These are phyloP conservation scores for Agaricus subrufescens DNA, from an alignment of 768 basidiomycete species.

Conservation along the genomic window DNA sequence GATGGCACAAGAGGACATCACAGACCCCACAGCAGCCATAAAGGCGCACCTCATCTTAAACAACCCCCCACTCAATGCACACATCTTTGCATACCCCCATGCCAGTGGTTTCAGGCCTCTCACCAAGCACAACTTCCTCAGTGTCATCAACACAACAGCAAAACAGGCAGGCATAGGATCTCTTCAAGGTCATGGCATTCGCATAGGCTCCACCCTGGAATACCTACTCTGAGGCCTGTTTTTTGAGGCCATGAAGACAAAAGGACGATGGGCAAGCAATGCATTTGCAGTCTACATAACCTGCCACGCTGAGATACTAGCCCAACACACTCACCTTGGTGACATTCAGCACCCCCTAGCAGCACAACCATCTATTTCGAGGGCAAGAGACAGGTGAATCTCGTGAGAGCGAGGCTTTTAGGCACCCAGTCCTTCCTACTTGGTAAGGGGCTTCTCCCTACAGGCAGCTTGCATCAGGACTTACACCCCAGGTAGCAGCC, in stretches of 20 bases:
- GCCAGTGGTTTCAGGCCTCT: slow-evolving; percentile 14
- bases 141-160: slow-evolving; percentile 14
- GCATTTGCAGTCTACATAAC: slow-evolving; percentile 12
- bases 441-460: too few species aligned
- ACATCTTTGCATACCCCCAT: slow-evolving; percentile 10
- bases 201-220: slow-evolving; percentile 25
- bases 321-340: slow-evolving; percentile 13
- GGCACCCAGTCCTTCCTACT: too few species aligned
- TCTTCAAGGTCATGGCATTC: slow-evolving; percentile 22
- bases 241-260: slow-evolving; percentile 30
- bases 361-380: too few species aligned
- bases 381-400: too few species aligned
- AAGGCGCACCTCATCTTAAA: slow-evolving; percentile 21
- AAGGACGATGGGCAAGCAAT: slow-evolving; percentile 22
- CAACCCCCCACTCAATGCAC: slow-evolving; percentile 12
- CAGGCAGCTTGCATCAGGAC: too few species aligned
- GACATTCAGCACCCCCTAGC: too few species aligned
- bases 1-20: slow-evolving; percentile 12
- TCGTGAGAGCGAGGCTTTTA: too few species aligned
- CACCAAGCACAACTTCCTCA: slow-evolving; percentile 20
- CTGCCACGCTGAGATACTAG: slow-evolving; percentile 13
- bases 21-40: slow-evolving; percentile 17
- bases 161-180: slow-evolving; percentile 1
- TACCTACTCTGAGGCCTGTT: slow-evolving; percentile 29
- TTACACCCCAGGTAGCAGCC: too few species aligned